A percentile compares a stretch with the other conserved stretches of the same genome.
These are phyloP conservation scores for Malassezia brasiliensis DNA, from an alignment of 1,284 basidiomycete species.

Conservation along the genomic window DNA sequence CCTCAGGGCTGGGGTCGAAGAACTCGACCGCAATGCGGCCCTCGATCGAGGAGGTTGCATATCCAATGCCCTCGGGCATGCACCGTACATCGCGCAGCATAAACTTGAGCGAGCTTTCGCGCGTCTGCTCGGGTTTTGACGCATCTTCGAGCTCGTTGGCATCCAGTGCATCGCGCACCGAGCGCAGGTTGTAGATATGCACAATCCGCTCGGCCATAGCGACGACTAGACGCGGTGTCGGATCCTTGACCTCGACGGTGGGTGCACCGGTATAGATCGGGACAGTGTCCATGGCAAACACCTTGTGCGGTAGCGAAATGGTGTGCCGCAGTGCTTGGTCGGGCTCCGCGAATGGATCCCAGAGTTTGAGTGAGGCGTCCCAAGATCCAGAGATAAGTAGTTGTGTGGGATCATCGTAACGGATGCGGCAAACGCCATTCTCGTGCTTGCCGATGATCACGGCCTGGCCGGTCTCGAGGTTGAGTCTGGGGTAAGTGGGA, in stretches of 20 bases:
- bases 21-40: slow-evolving; percentile 95
- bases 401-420: slow-evolving; percentile 23
- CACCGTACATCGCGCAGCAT: slow-evolving; percentile 82
- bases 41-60: slow-evolving; percentile 85
- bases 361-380: slow-evolving; percentile 33
- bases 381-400: slow-evolving; percentile 27
- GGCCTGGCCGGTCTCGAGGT: slow-evolving; percentile 27
- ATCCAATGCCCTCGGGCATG: slow-evolving; percentile 83
- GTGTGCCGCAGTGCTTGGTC: slow-evolving; percentile 18
- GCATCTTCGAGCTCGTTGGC: slow-evolving; percentile 14
- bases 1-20: slow-evolving; percentile 68
- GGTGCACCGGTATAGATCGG: slow-evolving; percentile 14
- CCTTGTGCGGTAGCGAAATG: slow-evolving; percentile 32
- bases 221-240: slow-evolving; percentile 31
- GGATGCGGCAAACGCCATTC: slow-evolving; percentile 26
- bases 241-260: slow-evolving; percentile 5
- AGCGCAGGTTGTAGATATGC: slow-evolving; percentile 28
- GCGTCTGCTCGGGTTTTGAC: slow-evolving; percentile 54
- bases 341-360: slow-evolving; percentile 18
- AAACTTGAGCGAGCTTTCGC: slow-evolving; percentile 89
- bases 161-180: slow-evolving; percentile 22
- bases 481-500: slow-evolving; percentile 15
- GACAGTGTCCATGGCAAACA: slow-evolving; percentile 38
- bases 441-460: slow-evolving; percentile 40
- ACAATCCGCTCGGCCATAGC: slow-evolving; percentile 35